Evolutionary conservation across 2,329 filamentous ascomycete genomes (phyloP).

Genomic region (Sclerotinia sclerotiorum): DNA sequence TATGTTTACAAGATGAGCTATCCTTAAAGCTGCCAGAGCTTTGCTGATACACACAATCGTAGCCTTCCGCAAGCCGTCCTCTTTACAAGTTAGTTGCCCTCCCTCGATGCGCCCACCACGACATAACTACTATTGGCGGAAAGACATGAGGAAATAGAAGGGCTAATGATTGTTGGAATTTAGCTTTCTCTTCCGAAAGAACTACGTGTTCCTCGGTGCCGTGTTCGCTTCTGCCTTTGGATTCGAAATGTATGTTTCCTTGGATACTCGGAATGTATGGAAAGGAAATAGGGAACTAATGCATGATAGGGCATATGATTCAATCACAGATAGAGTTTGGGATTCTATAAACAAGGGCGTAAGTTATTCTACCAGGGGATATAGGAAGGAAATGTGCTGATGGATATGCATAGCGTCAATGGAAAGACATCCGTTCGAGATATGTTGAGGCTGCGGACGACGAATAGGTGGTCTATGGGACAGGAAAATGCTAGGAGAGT

Average conservation of each 20-base stretch:
- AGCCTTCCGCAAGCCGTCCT: conserved; percentile 30
- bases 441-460: conserved; percentile 74
- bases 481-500: conserved; percentile 1
- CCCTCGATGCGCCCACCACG: conserved; percentile 18
- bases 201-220: conserved; percentile 80
- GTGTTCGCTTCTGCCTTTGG: conserved; percentile 88
- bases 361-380: conserved; percentile 48
- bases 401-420: conserved; percentile 75
- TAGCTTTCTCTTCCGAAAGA: conserved; percentile 82
- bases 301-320: conserved; percentile 72
- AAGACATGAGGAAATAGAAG: not conserved
- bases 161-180: conserved; percentile 27
- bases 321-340: conserved; percentile 81
- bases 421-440: conserved; percentile 96
- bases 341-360: conserved; percentile 89
- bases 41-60: conserved; percentile 9
- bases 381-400: conserved; percentile 38
- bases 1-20: not conserved
- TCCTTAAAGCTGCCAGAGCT: not conserved
- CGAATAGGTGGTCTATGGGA: conserved; percentile 41
- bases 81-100: conserved; percentile 40
- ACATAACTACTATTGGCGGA: not conserved
- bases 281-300: conserved; percentile 22
- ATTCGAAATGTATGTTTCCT: conserved; percentile 79
- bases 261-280: not conserved